Conservation (phyloP, 202 grass and related monocot species). For the Brachypodium distachyon region DNA sequence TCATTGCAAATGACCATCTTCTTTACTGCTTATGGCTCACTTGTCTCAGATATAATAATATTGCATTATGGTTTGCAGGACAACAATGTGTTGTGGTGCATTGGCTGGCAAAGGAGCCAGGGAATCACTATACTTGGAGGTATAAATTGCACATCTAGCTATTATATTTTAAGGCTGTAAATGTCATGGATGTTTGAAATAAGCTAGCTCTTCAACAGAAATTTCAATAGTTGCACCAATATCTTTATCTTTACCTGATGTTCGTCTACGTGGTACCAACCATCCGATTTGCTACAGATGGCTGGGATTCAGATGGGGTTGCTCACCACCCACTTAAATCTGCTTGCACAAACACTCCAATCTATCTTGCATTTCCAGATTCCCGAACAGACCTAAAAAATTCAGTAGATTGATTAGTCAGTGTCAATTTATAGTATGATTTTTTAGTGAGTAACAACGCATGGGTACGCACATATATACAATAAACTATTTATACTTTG, state of each 20-base stretch:
- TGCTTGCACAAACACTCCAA: too few species aligned
- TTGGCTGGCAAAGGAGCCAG: constrained; percentile 95
- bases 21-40: constrained; percentile 4
- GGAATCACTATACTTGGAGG: constrained; percentile 93
- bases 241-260: too few species aligned
- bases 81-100: constrained; percentile 74
- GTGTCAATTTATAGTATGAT: too few species aligned
- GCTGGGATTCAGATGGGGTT: too few species aligned
- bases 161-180: neutral
- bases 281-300: too few species aligned
- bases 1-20: neutral
- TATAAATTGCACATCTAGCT: neutral
- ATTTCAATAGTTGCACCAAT: neutral
- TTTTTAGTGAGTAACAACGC: too few species aligned
- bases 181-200: neutral
- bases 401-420: too few species aligned
- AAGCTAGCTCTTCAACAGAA: neutral
- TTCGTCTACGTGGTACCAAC: too few species aligned
- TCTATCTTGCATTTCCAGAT: too few species aligned
- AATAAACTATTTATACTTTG: neutral
- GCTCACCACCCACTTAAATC: too few species aligned
- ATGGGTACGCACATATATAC: too few species aligned
- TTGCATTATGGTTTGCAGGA: constrained; percentile 47
- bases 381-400: too few species aligned
- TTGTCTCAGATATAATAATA: constrained; percentile 10